Evolutionary conservation across 129 eudicot genomes (phyloP), one percentile per base, ranked within the genome.

Genomic region (Helianthus tuberosus): DNA sequence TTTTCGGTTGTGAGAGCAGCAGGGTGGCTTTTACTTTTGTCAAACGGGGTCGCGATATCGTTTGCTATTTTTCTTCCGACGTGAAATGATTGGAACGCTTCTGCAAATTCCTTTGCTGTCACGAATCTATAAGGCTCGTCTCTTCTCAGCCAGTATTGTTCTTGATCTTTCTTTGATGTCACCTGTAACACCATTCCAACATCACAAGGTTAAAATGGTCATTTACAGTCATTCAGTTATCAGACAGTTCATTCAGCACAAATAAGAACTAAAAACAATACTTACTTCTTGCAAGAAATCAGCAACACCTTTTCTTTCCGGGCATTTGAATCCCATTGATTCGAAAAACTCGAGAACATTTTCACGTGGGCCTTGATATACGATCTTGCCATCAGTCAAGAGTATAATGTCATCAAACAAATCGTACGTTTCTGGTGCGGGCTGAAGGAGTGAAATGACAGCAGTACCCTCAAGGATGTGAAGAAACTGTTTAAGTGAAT

Each of bases 211-310:
- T 47, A 77, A 64, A 9, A 65, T 61, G 12, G 55, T 20, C 38
- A 69, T 71, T 11, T 54, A 49, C 62, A 3, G 5, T 48, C 5
- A 23, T 46, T 27, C 5, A 46, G 39, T 15, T n/a, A n/a, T n/a
- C n/a, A n/a, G n/a, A n/a, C n/a, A n/a, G n/a, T n/a, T n/a, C n/a
- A n/a, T n/a, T 20, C 23, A 20, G 23, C 23, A 20, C 23, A 20
- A 20, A 20, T 20, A 20, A 20, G 0, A 20, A 20, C 0, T 20
- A 20, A 20, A 20, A 20, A 20, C 23, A 32, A 36, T 50, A 57
- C 82, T 82, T 79, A 86, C 90, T 82, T 88, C 94, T 81, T 88
- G 94, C 79, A 88, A 73, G 84, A 83, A 88, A 71, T 88, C 94
- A 14, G 94, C 94, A 12, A 82, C 88, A 0, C 87, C 90, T 81